Conservation (phyloP, 1,139 yeast species). For the Geotrichum europaeum region DNA sequence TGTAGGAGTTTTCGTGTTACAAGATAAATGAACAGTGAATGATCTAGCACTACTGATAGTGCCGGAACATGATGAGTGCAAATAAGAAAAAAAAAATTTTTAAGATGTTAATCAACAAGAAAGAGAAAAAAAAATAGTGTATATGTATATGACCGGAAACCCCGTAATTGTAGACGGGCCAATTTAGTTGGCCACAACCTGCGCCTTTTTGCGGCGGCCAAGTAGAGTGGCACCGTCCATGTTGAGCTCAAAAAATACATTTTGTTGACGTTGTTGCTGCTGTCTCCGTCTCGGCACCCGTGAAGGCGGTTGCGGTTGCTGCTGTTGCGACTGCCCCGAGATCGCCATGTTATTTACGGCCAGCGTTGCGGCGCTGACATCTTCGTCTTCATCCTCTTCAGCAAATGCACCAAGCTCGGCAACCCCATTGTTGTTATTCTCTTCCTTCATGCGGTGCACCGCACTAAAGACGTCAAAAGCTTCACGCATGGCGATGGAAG, state of each 20-base stretch:
- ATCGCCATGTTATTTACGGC: not conserved
- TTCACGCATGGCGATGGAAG: constrained; percentile 78
- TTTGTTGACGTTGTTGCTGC: not conserved
- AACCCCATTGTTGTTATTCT: constrained; percentile 47
- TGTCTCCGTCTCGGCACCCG: not conserved
- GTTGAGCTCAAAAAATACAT: constrained; percentile 16
- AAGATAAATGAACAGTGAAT: too few relatives aligned
- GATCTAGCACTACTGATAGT: too few relatives aligned
- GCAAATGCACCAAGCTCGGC: constrained; percentile 20
- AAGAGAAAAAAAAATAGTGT: not conserved
- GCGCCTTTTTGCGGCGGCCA: constrained; percentile 14
- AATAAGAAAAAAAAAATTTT: too few relatives aligned
- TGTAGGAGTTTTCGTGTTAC: too few relatives aligned
- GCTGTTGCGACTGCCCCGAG: not conserved
- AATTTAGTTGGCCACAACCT: not conserved
- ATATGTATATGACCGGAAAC: not conserved
- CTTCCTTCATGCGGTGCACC: constrained; percentile 89
- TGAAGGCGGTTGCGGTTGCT: not conserved
- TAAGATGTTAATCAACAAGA: too few relatives aligned
- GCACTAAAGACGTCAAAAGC: constrained; percentile 94
- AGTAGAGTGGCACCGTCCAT: constrained; percentile 15
- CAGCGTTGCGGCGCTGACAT: constrained; percentile 2
- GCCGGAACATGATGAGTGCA: not conserved
- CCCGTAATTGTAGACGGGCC: not conserved
- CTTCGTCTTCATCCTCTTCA: constrained; percentile 16